Evolutionary conservation across 192 early-diverging fungal species (phyloP).

Genomic region (Entomortierella chlamydospora): DNA sequence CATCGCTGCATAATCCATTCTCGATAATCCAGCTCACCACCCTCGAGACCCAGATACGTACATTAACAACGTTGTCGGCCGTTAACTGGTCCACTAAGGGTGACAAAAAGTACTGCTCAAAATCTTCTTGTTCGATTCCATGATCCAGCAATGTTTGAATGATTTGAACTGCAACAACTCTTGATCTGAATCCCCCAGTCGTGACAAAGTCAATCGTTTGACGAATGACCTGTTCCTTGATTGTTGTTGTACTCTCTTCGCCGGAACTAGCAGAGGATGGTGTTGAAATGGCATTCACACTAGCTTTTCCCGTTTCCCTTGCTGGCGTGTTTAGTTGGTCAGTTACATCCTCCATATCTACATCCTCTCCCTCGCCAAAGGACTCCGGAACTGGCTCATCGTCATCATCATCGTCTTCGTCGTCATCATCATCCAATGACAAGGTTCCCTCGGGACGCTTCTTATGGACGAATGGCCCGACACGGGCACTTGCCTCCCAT

Average conservation of each 20-base stretch:
- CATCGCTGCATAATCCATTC: constrained; percentile 33
- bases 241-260: constrained; percentile 20
- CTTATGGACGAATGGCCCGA: constrained; percentile 18
- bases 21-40: constrained; percentile 53
- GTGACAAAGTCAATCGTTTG: constrained; percentile 36
- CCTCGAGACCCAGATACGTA: constrained; percentile 77
- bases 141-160: constrained; percentile 71
- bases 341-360: constrained; percentile 41
- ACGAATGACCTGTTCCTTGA: constrained; percentile 39
- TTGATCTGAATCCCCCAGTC: constrained; percentile 39
- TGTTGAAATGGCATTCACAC: neutral
- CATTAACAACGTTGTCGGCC: constrained; percentile 76
- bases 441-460: neutral
- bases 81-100: constrained; percentile 65
- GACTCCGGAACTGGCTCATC: constrained; percentile 17
- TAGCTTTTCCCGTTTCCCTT: neutral
- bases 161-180: constrained; percentile 69
- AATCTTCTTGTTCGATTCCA: constrained; percentile 70
- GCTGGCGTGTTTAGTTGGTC: constrained; percentile 3
- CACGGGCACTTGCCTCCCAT: constrained; percentile 27
- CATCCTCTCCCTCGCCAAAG: constrained; percentile 48
- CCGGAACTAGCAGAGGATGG: neutral
- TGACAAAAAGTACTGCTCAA: constrained; percentile 77
- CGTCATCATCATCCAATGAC: neutral
- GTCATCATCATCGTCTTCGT: constrained; percentile 1